These are phyloP conservation scores for Brassica napus DNA, from an alignment of 345 rosid genomes.

Conservation along the genomic window DNA sequence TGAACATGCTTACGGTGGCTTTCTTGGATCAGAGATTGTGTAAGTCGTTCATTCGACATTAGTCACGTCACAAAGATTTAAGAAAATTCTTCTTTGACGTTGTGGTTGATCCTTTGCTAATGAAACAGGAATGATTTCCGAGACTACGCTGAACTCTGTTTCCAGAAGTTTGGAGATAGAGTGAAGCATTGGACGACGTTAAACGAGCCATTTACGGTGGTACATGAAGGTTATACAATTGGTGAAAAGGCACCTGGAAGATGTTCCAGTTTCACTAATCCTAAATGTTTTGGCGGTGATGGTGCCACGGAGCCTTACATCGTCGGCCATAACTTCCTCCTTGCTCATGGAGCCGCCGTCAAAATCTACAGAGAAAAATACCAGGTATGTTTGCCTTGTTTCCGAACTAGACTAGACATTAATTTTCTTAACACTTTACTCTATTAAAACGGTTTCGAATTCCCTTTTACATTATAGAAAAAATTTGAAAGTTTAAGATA, in stretches of 20 bases:
- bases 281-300: slow-evolving; percentile 38
- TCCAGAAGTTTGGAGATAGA: slow-evolving; percentile 47
- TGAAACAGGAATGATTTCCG: slow-evolving; percentile 42
- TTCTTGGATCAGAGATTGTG: slow-evolving; percentile 42
- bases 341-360: slow-evolving; percentile 47
- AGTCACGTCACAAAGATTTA: not conserved
- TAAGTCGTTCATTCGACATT: slow-evolving; percentile 24
- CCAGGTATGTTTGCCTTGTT: slow-evolving; percentile 22
- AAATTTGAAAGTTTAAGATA: too few species aligned
- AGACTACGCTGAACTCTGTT: slow-evolving; percentile 49
- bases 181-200: slow-evolving; percentile 49
- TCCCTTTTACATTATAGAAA: too few species aligned
- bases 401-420: too few species aligned
- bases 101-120: slow-evolving; percentile 6
- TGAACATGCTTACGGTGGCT: slow-evolving; percentile 49
- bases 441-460: too few species aligned
- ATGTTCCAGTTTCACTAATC: slow-evolving; percentile 37
- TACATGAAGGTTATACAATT: slow-evolving; percentile 26
- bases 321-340: slow-evolving; percentile 43
- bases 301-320: slow-evolving; percentile 45
- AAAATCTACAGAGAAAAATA: slow-evolving; percentile 43
- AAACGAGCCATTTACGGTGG: slow-evolving; percentile 47
- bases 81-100: not conserved
- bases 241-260: slow-evolving; percentile 43
- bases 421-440: too few species aligned